Evolutionary conservation across 2,329 filamentous ascomycete genomes (phyloP).

Genomic region (Botrytis pseudocinerea): DNA sequence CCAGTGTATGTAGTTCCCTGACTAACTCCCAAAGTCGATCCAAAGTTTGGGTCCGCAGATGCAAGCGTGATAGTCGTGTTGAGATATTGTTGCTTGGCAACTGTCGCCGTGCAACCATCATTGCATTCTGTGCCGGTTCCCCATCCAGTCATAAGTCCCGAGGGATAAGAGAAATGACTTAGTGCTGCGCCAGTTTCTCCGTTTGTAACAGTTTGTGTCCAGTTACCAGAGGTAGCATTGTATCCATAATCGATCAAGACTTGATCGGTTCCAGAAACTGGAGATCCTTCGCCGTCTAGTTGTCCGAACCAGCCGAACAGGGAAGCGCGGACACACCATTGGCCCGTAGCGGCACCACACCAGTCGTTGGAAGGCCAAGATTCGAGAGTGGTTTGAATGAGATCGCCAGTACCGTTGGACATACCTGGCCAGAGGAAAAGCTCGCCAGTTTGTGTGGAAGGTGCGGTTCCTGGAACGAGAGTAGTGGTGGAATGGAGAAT

Average conservation of each 20-base stretch:
- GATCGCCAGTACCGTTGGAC: conserved; percentile 48
- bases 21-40: conserved; percentile 36
- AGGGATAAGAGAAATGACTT: conserved; percentile 41
- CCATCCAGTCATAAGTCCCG: conserved; percentile 44
- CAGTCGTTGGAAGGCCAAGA: conserved; percentile 45
- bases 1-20: conserved; percentile 42
- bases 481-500: conserved; percentile 46
- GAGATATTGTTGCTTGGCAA: conserved; percentile 44
- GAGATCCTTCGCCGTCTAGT: conserved; percentile 37
- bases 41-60: conserved; percentile 40
- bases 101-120: conserved; percentile 43
- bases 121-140: conserved; percentile 48
- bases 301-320: conserved; percentile 47
- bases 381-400: conserved; percentile 47
- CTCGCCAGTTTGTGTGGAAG: conserved; percentile 43
- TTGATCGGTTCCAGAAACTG: conserved; percentile 37
- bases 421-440: conserved; percentile 49
- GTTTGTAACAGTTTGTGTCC: conserved; percentile 42
- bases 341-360: conserved; percentile 44
- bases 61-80: conserved; percentile 46
- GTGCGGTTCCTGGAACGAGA: conserved; percentile 45
- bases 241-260: conserved; percentile 39
- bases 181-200: conserved; percentile 41
- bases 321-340: conserved; percentile 47
- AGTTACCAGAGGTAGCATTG: conserved; percentile 29